phyloP scores from a whole-genome alignment of 805 yeast species.

The Millerozyma acaciae region DNA sequence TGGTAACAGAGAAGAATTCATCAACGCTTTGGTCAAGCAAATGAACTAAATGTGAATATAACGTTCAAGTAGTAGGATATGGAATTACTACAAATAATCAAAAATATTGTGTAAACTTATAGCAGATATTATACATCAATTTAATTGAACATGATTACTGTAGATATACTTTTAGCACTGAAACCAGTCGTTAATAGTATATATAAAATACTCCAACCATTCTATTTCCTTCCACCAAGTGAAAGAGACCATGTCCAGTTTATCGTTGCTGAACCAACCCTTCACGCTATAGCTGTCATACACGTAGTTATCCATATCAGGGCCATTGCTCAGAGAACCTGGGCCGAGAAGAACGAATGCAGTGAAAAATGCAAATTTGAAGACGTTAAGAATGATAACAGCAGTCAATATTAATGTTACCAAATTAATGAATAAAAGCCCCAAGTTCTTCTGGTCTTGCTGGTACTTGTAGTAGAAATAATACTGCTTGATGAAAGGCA shows the following conservation, averaged over 20 bases:
- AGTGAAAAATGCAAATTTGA: conserved; percentile 14
- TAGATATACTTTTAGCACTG: conserved; percentile 4
- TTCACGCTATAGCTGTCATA: conserved; percentile 13
- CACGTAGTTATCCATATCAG: conserved; percentile 9
- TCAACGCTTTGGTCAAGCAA: conserved; percentile 89
- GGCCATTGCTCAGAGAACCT: too few species aligned
- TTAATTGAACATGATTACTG: conserved; percentile 1
- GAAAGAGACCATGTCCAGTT: conserved; percentile 7
- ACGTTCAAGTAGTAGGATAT: conserved; percentile 2
- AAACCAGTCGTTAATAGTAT: conserved; percentile 16
- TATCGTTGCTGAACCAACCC: conserved; percentile 8
- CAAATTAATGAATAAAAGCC: conserved; percentile 17
- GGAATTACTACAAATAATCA: conserved; percentile 2
- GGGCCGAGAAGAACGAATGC: too few species aligned
- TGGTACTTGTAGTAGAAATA: conserved; percentile 21
- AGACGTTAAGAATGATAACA: conserved; percentile 15
- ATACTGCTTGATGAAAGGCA: conserved; percentile 31
- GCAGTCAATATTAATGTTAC: conserved; percentile 19
- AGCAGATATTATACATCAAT: conserved; percentile 5
- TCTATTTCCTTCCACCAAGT: conserved; percentile 31
- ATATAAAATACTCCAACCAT: conserved; percentile 27
- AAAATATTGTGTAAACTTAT: too few species aligned
- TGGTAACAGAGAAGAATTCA: conserved; percentile 97
- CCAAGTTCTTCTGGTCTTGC: conserved; percentile 17
- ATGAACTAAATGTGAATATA: conserved; percentile 62